Base-by-base conservation (phyloP, 805 yeast species). In the Debaryomyces castellii region DNA sequence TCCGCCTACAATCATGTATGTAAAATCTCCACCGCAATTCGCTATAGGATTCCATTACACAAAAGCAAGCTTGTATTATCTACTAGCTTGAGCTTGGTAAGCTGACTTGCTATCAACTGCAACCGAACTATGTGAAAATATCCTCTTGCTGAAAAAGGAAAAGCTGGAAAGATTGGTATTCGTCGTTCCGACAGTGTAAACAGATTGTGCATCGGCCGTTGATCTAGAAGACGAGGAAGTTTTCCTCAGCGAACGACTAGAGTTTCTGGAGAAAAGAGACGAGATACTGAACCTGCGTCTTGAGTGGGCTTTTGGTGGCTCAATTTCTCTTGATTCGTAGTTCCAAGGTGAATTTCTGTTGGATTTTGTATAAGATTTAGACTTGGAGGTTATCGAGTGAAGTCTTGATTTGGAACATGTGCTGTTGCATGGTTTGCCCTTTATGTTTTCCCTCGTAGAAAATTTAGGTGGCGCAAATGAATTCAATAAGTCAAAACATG, bases 401-500 rank as follows among this genome's bases (percentile, higher is more conserved):
- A 37, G 28, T 23, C 28, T 37, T 23, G 40, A 37, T 4, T 23
- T 37, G 10, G 38, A 35, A 20, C 38, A 35, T 2, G 4, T 16
- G 8, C 12, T 23, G 14, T 22, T 37, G 14, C 28, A 22, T 7
- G 30, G 28, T 14, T 22, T 23, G 18, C 24, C 25, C 28, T 40
- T 40, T 3, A 27, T 30, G 4, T 14, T 18, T 3, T 28, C 17
- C 5, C 9, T 22, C 8, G 27, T 22, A 8, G 27, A 22, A 37
- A 21, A 22, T 37, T 37, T 21, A 12, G 27, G 20, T 3, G 39
- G 43, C 1, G 40, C 48, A 46, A 58, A 59, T 3, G 64, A 56
- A 42, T 60, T 58, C 36, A 62, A 40, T 48, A 54, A 51, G 46
- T 59, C 66, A 41, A 54, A 59, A 24, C 64, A 54, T 25, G 54